These are phyloP conservation scores for Lycium barbarum DNA, from an alignment of 257 asterid genomes.

Conservation along the genomic window DNA sequence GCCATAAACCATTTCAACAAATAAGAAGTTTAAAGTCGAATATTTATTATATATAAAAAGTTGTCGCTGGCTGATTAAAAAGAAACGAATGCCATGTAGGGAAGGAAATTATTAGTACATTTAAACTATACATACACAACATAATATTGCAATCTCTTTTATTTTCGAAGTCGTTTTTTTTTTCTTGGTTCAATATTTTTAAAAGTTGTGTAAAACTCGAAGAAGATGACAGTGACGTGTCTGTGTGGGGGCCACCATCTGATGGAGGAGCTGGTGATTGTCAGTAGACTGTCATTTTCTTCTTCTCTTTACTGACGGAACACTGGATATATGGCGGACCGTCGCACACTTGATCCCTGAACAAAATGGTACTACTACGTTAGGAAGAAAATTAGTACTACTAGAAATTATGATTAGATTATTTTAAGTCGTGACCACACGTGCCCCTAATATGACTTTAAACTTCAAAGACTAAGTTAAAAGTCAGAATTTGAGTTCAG, in stretches of 20 bases:
- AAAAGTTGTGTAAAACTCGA: not conserved
- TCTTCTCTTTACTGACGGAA: not conserved
- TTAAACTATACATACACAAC: too few relatives aligned
- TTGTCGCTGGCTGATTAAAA: too few relatives aligned
- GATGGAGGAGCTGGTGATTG: slow-evolving; percentile 42
- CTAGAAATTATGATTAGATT: not conserved
- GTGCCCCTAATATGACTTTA: not conserved
- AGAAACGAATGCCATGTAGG: too few relatives aligned
- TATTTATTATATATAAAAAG: too few relatives aligned
- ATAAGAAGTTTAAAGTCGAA: too few relatives aligned
- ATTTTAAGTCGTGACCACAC: not conserved
- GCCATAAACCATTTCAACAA: too few relatives aligned
- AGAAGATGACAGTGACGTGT: slow-evolving; percentile 42
- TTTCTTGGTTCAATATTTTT: not conserved
- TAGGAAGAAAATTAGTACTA: not conserved
- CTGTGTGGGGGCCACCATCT: slow-evolving; percentile 47
- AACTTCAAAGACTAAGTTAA: not conserved
- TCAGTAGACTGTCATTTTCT: slow-evolving; percentile 32
- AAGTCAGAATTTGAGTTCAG: not conserved
- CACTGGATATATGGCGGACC: slow-evolving; percentile 42
- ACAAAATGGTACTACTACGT: not conserved
- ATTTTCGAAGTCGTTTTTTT: too few relatives aligned
- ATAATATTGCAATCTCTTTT: not conserved
- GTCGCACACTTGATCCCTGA: slow-evolving; percentile 36
- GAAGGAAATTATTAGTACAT: too few relatives aligned